These are phyloP conservation scores for Ganoderma multipileum DNA, from an alignment of 1,284 basidiomycete species.

Conservation along the genomic window DNA sequence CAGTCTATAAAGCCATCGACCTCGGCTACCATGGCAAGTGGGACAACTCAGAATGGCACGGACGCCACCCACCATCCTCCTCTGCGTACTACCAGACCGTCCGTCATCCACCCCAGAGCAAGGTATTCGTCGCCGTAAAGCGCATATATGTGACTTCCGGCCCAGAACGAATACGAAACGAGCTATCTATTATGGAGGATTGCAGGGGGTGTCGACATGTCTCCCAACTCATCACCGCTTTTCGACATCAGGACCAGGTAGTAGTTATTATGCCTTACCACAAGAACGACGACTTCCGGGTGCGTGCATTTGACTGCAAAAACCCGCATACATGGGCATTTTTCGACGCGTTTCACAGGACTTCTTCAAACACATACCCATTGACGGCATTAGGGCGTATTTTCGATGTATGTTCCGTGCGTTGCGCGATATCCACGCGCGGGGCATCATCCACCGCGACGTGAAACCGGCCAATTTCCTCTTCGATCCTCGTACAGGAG, in stretches of 20 bases:
- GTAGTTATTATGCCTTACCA: constrained; percentile 96
- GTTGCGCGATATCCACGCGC: constrained; percentile 87
- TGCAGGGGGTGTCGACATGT: constrained; percentile 84
- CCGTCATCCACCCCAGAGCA: constrained; percentile 48
- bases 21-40: constrained; percentile 76
- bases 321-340: constrained; percentile 9
- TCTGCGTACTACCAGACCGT: constrained; percentile 67
- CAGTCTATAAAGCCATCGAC: constrained; percentile 97
- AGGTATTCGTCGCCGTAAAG: constrained; percentile 93
- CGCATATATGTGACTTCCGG: constrained; percentile 97
- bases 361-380: constrained; percentile 75
- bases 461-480: constrained; percentile 99
- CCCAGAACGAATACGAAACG: constrained; percentile 92
- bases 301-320: constrained; percentile 46
- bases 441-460: constrained; percentile 94
- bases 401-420: constrained; percentile 93
- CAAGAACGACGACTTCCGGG: constrained; percentile 92
- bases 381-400: constrained; percentile 84
- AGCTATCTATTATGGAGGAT: constrained; percentile 92
- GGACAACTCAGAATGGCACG: constrained; percentile 86
- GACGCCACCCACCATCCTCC: constrained; percentile 62
- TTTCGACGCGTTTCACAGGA: constrained; percentile 55
- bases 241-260: constrained; percentile 91
- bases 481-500: constrained; percentile 85
- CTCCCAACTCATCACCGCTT: constrained; percentile 94